phyloP scores from a whole-genome alignment of 2,329 filamentous ascomycete species.

The Diaporthe nobilis region DNA sequence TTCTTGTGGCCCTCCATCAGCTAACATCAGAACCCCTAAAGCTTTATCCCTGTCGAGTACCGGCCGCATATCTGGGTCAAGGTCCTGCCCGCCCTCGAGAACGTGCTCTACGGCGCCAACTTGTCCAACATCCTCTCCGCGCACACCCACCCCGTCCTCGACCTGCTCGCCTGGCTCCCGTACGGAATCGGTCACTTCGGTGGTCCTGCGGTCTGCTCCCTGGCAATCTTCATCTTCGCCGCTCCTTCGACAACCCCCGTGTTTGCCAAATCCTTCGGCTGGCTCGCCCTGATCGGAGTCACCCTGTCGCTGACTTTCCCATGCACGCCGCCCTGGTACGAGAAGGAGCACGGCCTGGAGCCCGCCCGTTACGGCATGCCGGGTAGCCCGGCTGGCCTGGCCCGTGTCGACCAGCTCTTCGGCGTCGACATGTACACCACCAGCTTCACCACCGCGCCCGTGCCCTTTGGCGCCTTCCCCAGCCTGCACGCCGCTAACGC shows the following conservation, averaged over 20 bases:
- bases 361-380: constrained; percentile 94
- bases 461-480: constrained; percentile 96
- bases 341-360: constrained; percentile 90
- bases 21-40: constrained; percentile 53
- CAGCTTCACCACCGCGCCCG: constrained; percentile 88
- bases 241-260: constrained; percentile 88
- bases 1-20: neutral
- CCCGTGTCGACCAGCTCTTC: constrained; percentile 89
- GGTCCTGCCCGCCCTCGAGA: constrained; percentile 93
- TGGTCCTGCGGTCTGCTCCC: constrained; percentile 83
- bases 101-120: constrained; percentile 96
- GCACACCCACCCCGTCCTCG: constrained; percentile 85
- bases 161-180: constrained; percentile 92
- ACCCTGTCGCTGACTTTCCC: constrained; percentile 91
- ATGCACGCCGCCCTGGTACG: constrained; percentile 97
- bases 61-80: constrained; percentile 96
- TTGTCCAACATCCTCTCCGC: constrained; percentile 95
- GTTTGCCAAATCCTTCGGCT: constrained; percentile 90
- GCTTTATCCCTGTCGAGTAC: constrained; percentile 90
- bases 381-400: constrained; percentile 90
- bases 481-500: constrained; percentile 92
- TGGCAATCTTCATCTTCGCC: constrained; percentile 87
- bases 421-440: constrained; percentile 95
- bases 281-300: constrained; percentile 91
- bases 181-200: constrained; percentile 94